Percentiles rank a stretch among this genome's conserved stretches.
These are phyloP conservation scores for Prunella vulgaris DNA, from an alignment of 257 asterid species.

Conservation along the genomic window DNA sequence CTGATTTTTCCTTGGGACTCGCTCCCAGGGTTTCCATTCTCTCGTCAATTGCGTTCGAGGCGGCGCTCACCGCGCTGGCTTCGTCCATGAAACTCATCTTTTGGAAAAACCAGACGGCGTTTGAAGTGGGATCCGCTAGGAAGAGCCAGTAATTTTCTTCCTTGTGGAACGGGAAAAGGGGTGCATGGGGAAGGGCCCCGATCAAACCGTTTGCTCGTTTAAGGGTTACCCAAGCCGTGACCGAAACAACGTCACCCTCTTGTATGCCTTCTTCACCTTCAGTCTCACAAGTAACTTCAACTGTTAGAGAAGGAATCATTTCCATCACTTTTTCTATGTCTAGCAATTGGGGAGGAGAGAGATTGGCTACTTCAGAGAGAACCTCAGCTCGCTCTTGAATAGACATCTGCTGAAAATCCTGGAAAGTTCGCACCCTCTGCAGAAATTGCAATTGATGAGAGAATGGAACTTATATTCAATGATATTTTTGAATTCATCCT, in stretches of 20 bases:
- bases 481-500: background rate
- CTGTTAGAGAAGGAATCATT: constrained; percentile 56
- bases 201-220: constrained; percentile 69
- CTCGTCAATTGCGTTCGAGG: constrained; percentile 58
- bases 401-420: constrained; percentile 54
- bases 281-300: constrained; percentile 73
- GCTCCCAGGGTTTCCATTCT: constrained; percentile 64
- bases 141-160: constrained; percentile 91
- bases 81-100: constrained; percentile 65
- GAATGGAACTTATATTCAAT: background rate
- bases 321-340: constrained; percentile 80
- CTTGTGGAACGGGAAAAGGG: constrained; percentile 73
- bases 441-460: constrained; percentile 10
- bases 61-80: constrained; percentile 54
- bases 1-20: constrained; percentile 44
- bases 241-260: constrained; percentile 75
- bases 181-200: constrained; percentile 70
- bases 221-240: constrained; percentile 77
- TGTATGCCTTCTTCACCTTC: constrained; percentile 94
- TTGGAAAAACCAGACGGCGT: constrained; percentile 74
- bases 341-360: constrained; percentile 48
- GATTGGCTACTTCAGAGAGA: constrained; percentile 53
- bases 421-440: constrained; percentile 59
- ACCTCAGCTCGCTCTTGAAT: constrained; percentile 55
- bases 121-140: constrained; percentile 66